Percentiles rank a stretch among this genome's conserved stretches.
These are phyloP conservation scores for Peronosclerospora sorghi DNA, from an alignment of 352 stramenopile species.

Conservation along the genomic window DNA sequence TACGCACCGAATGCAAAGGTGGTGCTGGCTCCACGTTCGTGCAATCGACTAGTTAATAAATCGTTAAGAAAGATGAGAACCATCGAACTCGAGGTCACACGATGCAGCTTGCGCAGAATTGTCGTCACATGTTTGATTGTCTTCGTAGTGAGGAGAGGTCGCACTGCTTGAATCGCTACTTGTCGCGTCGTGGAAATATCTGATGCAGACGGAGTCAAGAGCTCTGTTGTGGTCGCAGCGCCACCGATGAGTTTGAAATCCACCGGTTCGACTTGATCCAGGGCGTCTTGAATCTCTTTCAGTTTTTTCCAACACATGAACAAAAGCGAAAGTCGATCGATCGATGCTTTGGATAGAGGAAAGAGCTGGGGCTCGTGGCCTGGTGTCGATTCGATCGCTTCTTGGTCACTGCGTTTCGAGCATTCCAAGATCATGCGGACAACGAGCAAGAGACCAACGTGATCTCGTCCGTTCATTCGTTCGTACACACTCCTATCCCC, in stretches of 20 bases:
- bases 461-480: slow-evolving; percentile 41
- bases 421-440: slow-evolving; percentile 68
- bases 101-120: slow-evolving; percentile 56
- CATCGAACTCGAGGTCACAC: slow-evolving; percentile 43
- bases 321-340: slow-evolving; percentile 47
- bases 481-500: slow-evolving; percentile 38
- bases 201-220: slow-evolving; percentile 34
- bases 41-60: too few relatives aligned
- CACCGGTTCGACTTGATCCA: slow-evolving; percentile 6
- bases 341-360: slow-evolving; percentile 37
- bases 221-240: slow-evolving; percentile 21
- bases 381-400: slow-evolving; percentile 6
- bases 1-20: slow-evolving; percentile 57
- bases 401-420: slow-evolving; percentile 37
- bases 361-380: slow-evolving; percentile 19
- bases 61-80: slow-evolving; percentile 60
- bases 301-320: slow-evolving; percentile 76
- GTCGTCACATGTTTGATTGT: slow-evolving; percentile 68
- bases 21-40: too few relatives aligned
- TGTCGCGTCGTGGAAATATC: slow-evolving; percentile 13
- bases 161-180: slow-evolving; percentile 30
- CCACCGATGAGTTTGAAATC: slow-evolving; percentile 56
- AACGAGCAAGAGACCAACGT: slow-evolving; percentile 57
- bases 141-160: slow-evolving; percentile 40
- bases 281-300: slow-evolving; percentile 30